phyloP scores from a whole-genome alignment of 805 yeast species.

The Candida krabiensis region DNA sequence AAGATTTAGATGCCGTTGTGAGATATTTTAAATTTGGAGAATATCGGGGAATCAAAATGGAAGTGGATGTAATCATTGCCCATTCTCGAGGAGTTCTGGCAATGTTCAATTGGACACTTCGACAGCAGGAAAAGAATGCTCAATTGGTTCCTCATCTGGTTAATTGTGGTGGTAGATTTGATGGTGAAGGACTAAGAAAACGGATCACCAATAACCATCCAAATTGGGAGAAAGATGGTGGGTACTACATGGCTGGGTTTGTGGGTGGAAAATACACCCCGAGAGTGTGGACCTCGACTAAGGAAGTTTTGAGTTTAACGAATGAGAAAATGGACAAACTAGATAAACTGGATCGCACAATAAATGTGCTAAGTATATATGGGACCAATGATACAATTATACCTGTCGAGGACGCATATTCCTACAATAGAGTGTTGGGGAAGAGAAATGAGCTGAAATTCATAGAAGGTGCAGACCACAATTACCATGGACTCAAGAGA shows the following conservation, averaged over 20 bases:
- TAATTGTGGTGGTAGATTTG: slow-evolving; percentile 73
- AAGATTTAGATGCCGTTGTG: slow-evolving; percentile 57
- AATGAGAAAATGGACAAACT: slow-evolving; percentile 45
- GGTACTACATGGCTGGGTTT: slow-evolving; percentile 40
- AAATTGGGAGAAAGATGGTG: slow-evolving; percentile 41
- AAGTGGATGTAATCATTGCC: slow-evolving; percentile 59
- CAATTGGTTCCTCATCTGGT: slow-evolving; percentile 57
- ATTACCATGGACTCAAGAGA: slow-evolving; percentile 58
- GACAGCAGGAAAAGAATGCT: slow-evolving; percentile 36
- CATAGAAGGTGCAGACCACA: slow-evolving; percentile 76
- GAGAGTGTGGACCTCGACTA: slow-evolving; percentile 41
- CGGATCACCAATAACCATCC: slow-evolving; percentile 37
- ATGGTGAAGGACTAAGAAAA: slow-evolving; percentile 45
- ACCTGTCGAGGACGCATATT: slow-evolving; percentile 60
- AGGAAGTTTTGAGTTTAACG: slow-evolving; percentile 54
- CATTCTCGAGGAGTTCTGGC: slow-evolving; percentile 84
- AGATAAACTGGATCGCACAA: slow-evolving; percentile 41
- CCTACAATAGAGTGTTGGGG: slow-evolving; percentile 56
- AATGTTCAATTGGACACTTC: slow-evolving; percentile 68
- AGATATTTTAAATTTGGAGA: slow-evolving; percentile 29
- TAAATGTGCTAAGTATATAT: slow-evolving; percentile 64
- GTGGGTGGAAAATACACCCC: slow-evolving; percentile 49
- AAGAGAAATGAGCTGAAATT: slow-evolving; percentile 58
- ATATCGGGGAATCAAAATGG: slow-evolving; percentile 39
- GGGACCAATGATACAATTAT: slow-evolving; percentile 69